A percentile compares a stretch with the other conserved stretches of the same genome.
Evolutionary conservation across 1,284 basidiomycete species (phyloP).

Genomic region (Fomitopsis schrenkii): DNA sequence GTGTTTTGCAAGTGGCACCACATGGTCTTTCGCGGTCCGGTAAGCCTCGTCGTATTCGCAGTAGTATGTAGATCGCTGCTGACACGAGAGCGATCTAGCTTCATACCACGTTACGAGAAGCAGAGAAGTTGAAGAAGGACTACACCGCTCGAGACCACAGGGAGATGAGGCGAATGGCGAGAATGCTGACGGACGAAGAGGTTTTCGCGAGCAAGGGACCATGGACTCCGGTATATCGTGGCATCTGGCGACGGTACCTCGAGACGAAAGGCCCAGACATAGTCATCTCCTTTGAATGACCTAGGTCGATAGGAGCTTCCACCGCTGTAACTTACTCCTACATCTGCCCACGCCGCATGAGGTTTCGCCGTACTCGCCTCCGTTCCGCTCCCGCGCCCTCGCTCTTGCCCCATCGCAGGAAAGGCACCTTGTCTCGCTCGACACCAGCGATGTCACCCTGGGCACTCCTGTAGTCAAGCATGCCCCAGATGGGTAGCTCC

Average conservation of each 20-base stretch:
- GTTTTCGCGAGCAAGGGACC: slow-evolving; percentile 19
- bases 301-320: not conserved
- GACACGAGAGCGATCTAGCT: slow-evolving; percentile 16
- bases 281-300: slow-evolving; percentile 22
- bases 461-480: slow-evolving; percentile 67
- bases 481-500: slow-evolving; percentile 83
- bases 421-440: slow-evolving; percentile 68
- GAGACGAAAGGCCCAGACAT: slow-evolving; percentile 25
- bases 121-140: slow-evolving; percentile 25
- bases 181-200: slow-evolving; percentile 28
- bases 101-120: slow-evolving; percentile 29
- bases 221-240: slow-evolving; percentile 21
- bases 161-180: slow-evolving; percentile 36
- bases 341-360: slow-evolving; percentile 82
- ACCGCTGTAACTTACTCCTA: slow-evolving; percentile 21
- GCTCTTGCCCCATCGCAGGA: slow-evolving; percentile 73
- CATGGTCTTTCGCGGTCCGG: slow-evolving; percentile 34
- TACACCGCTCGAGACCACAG: slow-evolving; percentile 32
- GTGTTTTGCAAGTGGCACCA: slow-evolving; percentile 39
- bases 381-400: slow-evolving; percentile 67
- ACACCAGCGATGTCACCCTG: slow-evolving; percentile 49
- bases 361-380: slow-evolving; percentile 76
- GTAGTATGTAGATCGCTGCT: not conserved
- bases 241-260: slow-evolving; percentile 34
- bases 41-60: slow-evolving; percentile 16